Evolutionary conservation across 805 yeast species (phyloP).

Genomic region (Kluyveromyces starmeri): DNA sequence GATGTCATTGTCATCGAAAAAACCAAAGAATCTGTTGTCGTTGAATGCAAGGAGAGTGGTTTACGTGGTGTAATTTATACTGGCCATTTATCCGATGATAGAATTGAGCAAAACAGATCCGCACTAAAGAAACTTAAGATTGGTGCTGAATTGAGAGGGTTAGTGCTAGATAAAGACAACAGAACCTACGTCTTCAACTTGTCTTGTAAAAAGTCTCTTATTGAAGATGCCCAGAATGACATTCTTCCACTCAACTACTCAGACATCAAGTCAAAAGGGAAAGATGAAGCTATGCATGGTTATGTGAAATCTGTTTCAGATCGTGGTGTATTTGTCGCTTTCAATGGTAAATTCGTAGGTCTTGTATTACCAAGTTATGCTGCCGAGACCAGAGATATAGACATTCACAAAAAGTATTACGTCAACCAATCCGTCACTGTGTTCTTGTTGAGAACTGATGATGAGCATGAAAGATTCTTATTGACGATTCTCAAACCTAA

Average conservation of each 20-base stretch:
- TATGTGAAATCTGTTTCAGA: conserved; percentile 70
- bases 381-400: conserved; percentile 42
- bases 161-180: conserved; percentile 59
- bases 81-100: conserved; percentile 72
- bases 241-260: conserved; percentile 49
- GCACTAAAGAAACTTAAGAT: conserved; percentile 50
- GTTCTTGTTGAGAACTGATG: conserved; percentile 58
- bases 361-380: conserved; percentile 70
- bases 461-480: conserved; percentile 59
- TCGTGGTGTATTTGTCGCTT: conserved; percentile 75
- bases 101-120: conserved; percentile 64
- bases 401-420: conserved; percentile 45
- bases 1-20: conserved; percentile 60
- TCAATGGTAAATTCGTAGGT: conserved; percentile 75
- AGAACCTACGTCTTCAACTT: conserved; percentile 53
- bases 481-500: conserved; percentile 45
- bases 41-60: conserved; percentile 44
- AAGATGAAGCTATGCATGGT: conserved; percentile 50
- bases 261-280: conserved; percentile 41
- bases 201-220: conserved; percentile 56
- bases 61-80: conserved; percentile 63
- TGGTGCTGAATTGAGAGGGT: conserved; percentile 51
- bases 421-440: conserved; percentile 66
- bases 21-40: conserved; percentile 60
- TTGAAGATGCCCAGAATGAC: conserved; percentile 49